phyloP scores from a whole-genome alignment of 768 basidiomycete genomes.

The Cystofilobasidium capitatum region DNA sequence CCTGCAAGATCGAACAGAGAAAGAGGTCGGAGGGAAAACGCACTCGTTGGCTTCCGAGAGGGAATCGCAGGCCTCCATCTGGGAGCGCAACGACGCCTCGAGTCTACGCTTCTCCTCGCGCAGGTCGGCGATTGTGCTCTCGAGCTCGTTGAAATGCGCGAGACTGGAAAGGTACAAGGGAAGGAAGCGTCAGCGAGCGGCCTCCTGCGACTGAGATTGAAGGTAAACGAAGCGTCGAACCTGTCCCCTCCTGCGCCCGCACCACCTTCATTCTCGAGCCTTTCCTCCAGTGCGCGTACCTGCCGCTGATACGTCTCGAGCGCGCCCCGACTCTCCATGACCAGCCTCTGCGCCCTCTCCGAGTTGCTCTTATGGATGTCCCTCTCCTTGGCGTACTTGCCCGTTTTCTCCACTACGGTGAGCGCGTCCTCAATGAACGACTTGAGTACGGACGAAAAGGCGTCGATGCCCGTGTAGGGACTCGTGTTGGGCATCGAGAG shows the following conservation, averaged over 20 bases:
- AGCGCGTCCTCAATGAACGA: slow-evolving; percentile 74
- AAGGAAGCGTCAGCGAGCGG: not conserved
- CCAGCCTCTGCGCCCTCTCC: slow-evolving; percentile 79
- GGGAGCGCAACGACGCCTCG: slow-evolving; percentile 49
- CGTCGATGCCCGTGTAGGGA: slow-evolving; percentile 30
- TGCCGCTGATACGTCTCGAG: slow-evolving; percentile 84
- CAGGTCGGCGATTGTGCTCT: slow-evolving; percentile 32
- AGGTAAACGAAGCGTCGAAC: not conserved
- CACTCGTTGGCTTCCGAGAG: slow-evolving; percentile 67
- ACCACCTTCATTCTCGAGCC: slow-evolving; percentile 44
- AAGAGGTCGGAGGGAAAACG: not conserved
- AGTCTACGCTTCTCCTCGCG: slow-evolving; percentile 31
- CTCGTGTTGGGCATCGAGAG: slow-evolving; percentile 1
- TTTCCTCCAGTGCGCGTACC: slow-evolving; percentile 66
- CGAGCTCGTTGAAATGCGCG: slow-evolving; percentile 36
- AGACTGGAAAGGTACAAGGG: slow-evolving; percentile 9
- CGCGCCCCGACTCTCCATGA: slow-evolving; percentile 65
- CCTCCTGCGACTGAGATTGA: not conserved
- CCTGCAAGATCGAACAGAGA: not conserved
- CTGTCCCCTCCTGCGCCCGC: slow-evolving; percentile 7
- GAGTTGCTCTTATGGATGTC: slow-evolving; percentile 87
- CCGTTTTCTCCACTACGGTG: slow-evolving; percentile 67
- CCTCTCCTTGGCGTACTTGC: slow-evolving; percentile 78
- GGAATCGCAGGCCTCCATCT: slow-evolving; percentile 62
- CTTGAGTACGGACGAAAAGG: slow-evolving; percentile 50